These are phyloP conservation scores for Naganishia sp. DNA, from an alignment of 1,284 basidiomycete genomes.

Conservation along the genomic window DNA sequence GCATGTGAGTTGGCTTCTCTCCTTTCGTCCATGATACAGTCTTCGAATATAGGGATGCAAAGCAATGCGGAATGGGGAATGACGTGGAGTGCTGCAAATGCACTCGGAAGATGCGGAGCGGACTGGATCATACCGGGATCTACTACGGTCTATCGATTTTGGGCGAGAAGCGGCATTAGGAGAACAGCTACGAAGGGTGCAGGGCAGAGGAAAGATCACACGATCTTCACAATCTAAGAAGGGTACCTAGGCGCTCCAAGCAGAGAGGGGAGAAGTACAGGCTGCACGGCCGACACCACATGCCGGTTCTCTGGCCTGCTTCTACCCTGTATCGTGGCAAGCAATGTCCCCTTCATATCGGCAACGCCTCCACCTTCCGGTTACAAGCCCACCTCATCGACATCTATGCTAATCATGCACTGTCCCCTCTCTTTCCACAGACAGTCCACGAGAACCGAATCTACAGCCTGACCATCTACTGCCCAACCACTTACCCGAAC, in stretches of 20 bases:
- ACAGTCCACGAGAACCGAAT: conserved; percentile 98
- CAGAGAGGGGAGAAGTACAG: too few relatives aligned
- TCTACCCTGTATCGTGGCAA: not conserved
- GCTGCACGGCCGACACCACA: too few relatives aligned
- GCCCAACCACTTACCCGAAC: conserved; percentile 75
- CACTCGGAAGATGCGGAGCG: not conserved
- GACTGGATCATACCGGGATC: not conserved
- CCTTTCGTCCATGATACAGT: not conserved
- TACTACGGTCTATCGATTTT: not conserved
- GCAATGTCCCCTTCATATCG: not conserved
- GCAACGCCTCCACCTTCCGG: too few relatives aligned
- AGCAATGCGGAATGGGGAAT: too few relatives aligned
- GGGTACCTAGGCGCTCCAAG: not conserved
- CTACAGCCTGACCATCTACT: conserved; percentile 90
- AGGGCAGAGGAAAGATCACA: too few relatives aligned
- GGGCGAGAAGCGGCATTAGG: too few relatives aligned
- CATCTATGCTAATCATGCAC: not conserved
- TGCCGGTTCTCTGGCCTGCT: too few relatives aligned
- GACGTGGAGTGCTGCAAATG: too few relatives aligned
- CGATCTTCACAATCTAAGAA: not conserved
- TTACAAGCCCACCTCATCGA: not conserved
- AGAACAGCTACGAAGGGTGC: too few relatives aligned
- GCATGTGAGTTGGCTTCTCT: conserved; percentile 64
- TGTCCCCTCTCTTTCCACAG: conserved; percentile 54
- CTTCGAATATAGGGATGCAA: too few relatives aligned